Evolutionary conservation across 768 basidiomycete species (phyloP), one percentile per base, ranked within the genome.

Genomic region (Termitomyces eurrhizus): DNA sequence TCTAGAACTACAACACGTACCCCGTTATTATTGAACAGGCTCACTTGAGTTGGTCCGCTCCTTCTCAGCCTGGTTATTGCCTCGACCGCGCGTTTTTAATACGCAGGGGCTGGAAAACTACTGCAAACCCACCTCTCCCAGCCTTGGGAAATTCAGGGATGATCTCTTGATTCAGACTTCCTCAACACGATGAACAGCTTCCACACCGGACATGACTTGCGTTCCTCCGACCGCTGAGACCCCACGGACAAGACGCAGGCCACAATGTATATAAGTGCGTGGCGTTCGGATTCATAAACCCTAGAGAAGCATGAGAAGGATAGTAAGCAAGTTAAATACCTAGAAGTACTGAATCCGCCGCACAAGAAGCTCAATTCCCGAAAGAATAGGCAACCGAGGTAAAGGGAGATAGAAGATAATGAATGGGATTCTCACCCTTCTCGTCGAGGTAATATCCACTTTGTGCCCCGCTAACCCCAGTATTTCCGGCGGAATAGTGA

Each of bases 221-320:
- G 80, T 81, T 32, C 77, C 80, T 12, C 81, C 80, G 14, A 83
- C 76, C 3, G 75, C 69, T 81, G 11, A 79, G 29, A 29, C 29
- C 68, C 69, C 71, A 80, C 7, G 79, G 79, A 62, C 79, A 81
- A 0, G 75, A 68, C 7, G 63, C 72, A 11, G 80, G 82, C 75
- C 79, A 83, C 7, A 69, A 65, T 0, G 83, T 81, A 59, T 76
- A 78, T 68, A 83, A 83, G 24, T 62, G 67, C 60, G 72, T 78
- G 62, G 60, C 70, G 16, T 68, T 66, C 1, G 62, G 67, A 37
- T 73, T 77, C 65, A 72, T 66, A 16, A 70, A 72, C n/a, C 73
- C 75, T 76, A 16, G 16, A 41, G 50, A 59, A n/a, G 60, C 41
- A 32, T 12, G 41, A 51, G 41, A 18, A 58, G 11, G 36, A 32